Conservation (phyloP, 2,329 filamentous ascomycete genomes). For the Blastomyces silverae region DNA sequence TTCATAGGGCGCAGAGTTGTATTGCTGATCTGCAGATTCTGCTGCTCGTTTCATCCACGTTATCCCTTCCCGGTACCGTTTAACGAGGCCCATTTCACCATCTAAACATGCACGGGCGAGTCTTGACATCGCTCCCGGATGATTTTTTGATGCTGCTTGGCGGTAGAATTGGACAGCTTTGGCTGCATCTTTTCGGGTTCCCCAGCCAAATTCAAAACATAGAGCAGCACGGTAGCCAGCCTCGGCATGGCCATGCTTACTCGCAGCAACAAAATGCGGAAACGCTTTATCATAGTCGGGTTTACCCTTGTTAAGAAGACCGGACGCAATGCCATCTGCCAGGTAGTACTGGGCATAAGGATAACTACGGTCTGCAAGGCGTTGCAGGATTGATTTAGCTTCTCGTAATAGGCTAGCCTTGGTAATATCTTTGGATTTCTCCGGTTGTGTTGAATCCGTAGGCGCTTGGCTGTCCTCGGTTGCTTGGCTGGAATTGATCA, state of each 20-base stretch:
- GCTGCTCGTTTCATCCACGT: conserved; percentile 95
- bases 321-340: conserved; percentile 87
- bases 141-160: conserved; percentile 82
- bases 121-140: conserved; percentile 89
- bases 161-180: conserved; percentile 94
- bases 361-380: conserved; percentile 77
- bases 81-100: conserved; percentile 76
- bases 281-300: conserved; percentile 89
- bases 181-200: conserved; percentile 76
- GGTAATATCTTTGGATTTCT: conserved; percentile 41
- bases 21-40: conserved; percentile 82
- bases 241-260: conserved; percentile 95
- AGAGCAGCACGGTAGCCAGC: conserved; percentile 87
- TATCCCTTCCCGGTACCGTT: conserved; percentile 80
- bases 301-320: conserved; percentile 90
- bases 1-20: conserved; percentile 89
- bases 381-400: conserved; percentile 81
- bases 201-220: conserved; percentile 98
- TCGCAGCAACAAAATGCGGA: conserved; percentile 83
- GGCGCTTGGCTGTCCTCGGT: conserved; percentile 22
- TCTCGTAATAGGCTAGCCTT: conserved; percentile 68
- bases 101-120: conserved; percentile 84
- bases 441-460: conserved; percentile 21
- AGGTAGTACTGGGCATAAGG: conserved; percentile 98
- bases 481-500: conserved; percentile 68